A percentile compares a stretch with the other conserved stretches of the same genome.
Conservation (phyloP, 129 eudicot genomes). For the Saposhnikovia divaricata region DNA sequence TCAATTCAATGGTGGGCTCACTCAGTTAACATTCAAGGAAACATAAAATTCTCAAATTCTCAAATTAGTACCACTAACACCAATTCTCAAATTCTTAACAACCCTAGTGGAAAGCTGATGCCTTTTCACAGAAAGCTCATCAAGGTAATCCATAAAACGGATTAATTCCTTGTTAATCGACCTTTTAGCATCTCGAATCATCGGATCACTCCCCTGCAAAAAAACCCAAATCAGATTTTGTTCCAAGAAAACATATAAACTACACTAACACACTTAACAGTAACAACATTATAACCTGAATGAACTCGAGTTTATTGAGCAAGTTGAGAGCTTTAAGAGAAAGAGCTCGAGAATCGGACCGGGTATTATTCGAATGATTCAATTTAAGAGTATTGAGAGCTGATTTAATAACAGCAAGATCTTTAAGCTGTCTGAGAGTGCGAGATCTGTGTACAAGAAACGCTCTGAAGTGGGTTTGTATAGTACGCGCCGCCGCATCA, state of each 20-base stretch:
- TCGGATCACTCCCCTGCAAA: constrained; percentile 77
- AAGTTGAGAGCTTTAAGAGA: constrained; percentile 44
- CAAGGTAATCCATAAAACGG: constrained; percentile 58
- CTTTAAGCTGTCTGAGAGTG: too few species aligned
- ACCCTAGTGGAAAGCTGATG: constrained; percentile 23
- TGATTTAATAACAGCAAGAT: too few species aligned
- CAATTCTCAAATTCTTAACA: constrained; percentile 40
- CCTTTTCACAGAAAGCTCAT: constrained; percentile 41
- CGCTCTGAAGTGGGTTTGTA: too few species aligned
- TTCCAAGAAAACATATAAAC: neutral
- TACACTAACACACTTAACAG: neutral
- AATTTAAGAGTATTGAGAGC: constrained; percentile 68
- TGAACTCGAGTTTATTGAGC: constrained; percentile 53
- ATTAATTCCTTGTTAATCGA: constrained; percentile 50
- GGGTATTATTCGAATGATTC: constrained; percentile 32
- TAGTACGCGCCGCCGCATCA: too few species aligned
- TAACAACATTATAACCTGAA: constrained; percentile 37
- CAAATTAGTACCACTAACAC: constrained; percentile 27
- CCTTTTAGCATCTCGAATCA: constrained; percentile 79
- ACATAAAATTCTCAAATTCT: too few species aligned
- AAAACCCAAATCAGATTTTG: constrained; percentile 11
- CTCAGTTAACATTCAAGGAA: too few species aligned
- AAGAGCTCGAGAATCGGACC: constrained; percentile 36
- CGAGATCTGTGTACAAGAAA: too few species aligned
- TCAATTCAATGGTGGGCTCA: too few species aligned